These are phyloP conservation scores for Pythium pyrilobum DNA, from an alignment of 352 stramenopile genomes.

Conservation along the genomic window DNA sequence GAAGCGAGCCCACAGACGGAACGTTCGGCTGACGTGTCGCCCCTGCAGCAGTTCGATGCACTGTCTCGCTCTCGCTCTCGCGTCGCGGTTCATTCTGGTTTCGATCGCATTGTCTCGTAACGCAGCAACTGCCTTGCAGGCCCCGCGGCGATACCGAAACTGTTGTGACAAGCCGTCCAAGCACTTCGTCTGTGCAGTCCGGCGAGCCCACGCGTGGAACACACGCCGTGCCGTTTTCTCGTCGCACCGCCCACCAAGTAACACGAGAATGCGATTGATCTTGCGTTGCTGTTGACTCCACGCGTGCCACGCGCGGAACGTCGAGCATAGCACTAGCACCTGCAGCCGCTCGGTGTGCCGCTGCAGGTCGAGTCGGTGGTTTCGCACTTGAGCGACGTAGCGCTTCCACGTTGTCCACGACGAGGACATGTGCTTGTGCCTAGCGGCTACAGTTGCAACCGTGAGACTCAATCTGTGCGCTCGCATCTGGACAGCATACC, in stretches of 20 bases:
- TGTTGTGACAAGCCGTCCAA: not conserved
- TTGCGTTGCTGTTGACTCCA: constrained; percentile 30
- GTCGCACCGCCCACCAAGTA: constrained; percentile 23
- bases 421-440: not conserved
- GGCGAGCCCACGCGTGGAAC: not conserved
- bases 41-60: constrained; percentile 12
- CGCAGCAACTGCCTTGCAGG: not conserved
- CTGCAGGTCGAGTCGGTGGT: constrained; percentile 35
- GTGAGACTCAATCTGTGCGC: constrained; percentile 3
- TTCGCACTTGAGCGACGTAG: constrained; percentile 13
- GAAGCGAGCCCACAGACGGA: constrained; percentile 6
- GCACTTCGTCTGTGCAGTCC: not conserved
- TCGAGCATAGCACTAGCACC: constrained; percentile 49
- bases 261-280: constrained; percentile 16
- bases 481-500: not conserved
- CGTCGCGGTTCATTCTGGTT: not conserved
- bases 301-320: constrained; percentile 43
- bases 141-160: not conserved
- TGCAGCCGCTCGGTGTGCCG: constrained; percentile 54
- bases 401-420: constrained; percentile 22
- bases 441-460: constrained; percentile 1
- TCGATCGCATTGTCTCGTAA: not conserved
- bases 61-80: not conserved
- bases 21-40: not conserved
- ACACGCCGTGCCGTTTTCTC: not conserved